Evolutionary conservation across 352 stramenopile species (phyloP).

Genomic region (Blastocystis sp.): DNA sequence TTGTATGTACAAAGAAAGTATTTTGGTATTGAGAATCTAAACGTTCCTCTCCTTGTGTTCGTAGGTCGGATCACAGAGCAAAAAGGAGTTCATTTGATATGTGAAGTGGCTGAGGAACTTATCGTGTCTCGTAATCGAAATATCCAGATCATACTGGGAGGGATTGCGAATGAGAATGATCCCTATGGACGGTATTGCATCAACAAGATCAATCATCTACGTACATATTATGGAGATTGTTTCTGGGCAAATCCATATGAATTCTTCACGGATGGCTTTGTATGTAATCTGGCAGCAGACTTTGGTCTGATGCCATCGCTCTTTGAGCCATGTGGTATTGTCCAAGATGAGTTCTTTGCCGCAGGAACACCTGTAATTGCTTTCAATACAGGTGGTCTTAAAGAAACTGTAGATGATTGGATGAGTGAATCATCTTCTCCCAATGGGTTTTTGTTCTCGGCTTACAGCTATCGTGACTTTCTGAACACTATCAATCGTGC

Average conservation of each 20-base stretch:
- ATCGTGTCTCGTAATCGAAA: slow-evolving; percentile 56
- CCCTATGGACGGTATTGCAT: slow-evolving; percentile 69
- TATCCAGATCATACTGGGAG: slow-evolving; percentile 70
- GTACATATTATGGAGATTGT: slow-evolving; percentile 64
- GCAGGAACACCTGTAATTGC: slow-evolving; percentile 70
- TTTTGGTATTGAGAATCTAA: slow-evolving; percentile 67
- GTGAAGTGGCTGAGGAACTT: slow-evolving; percentile 66
- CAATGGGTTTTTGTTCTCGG: slow-evolving; percentile 57
- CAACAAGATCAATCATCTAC: slow-evolving; percentile 68
- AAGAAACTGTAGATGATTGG: slow-evolving; percentile 66
- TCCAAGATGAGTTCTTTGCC: slow-evolving; percentile 71
- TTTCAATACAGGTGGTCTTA: slow-evolving; percentile 71
- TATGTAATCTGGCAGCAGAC: slow-evolving; percentile 70
- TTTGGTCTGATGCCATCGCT: slow-evolving; percentile 71
- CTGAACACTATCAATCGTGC: slow-evolving; percentile 37
- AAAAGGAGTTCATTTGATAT: slow-evolving; percentile 70
- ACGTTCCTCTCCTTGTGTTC: slow-evolving; percentile 69
- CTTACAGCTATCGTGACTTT: slow-evolving; percentile 56
- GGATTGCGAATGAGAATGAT: slow-evolving; percentile 69
- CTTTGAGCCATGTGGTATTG: slow-evolving; percentile 71
- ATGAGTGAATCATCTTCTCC: too few species aligned
- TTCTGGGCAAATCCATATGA: slow-evolving; percentile 71
- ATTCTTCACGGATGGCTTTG: slow-evolving; percentile 70
- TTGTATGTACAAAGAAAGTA: slow-evolving; percentile 69
- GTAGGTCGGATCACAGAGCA: slow-evolving; percentile 70